Percentiles rank a stretch among this genome's conserved stretches.
Evolutionary conservation across 164 flowering plant genomes (phyloP).

Genomic region (Vitis labrusca): DNA sequence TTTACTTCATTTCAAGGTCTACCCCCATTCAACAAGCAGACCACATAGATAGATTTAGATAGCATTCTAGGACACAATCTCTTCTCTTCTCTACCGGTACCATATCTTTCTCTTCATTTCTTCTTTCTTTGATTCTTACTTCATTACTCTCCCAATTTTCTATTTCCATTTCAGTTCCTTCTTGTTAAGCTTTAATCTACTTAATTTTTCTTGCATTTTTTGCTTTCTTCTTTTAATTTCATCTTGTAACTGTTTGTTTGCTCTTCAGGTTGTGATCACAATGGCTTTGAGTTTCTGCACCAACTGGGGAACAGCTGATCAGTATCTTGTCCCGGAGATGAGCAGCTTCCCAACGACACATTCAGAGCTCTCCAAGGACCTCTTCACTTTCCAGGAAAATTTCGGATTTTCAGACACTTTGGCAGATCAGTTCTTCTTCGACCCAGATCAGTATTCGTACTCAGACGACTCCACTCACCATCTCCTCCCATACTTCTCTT

Average conservation of each 20-base stretch:
- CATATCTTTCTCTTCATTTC: neutral
- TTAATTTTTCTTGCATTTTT: neutral
- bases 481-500: constrained; percentile 13
- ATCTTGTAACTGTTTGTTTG: neutral
- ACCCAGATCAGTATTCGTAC: neutral
- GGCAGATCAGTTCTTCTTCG: neutral
- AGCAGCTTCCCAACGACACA: neutral
- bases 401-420: neutral
- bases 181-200: neutral
- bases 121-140: neutral
- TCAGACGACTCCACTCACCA: neutral
- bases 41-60: neutral
- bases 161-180: no score
- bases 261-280: neutral
- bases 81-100: neutral
- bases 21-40: neutral
- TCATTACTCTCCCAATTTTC: no score
- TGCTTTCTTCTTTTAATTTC: neutral
- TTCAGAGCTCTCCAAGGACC: neutral
- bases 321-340: constrained; percentile 1
- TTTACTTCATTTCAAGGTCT: neutral
- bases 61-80: neutral
- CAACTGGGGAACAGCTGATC: constrained; percentile 3
- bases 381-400: neutral
- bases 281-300: constrained; percentile 20